Evolutionary conservation across 441 rosid genomes (phyloP).

Genomic region (Omphalea diandra): DNA sequence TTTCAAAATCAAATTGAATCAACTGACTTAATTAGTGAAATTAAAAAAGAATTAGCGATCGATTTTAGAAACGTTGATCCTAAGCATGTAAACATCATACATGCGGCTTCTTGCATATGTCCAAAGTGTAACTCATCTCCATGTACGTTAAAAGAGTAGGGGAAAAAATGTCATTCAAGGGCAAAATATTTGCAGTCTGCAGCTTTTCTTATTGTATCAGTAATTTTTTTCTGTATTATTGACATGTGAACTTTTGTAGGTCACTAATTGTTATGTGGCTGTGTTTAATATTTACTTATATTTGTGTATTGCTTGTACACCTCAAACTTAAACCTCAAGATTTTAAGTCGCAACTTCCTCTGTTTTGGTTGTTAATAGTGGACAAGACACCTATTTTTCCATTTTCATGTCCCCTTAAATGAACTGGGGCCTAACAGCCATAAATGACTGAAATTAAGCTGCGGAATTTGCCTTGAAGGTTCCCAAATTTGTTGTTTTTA

Average conservation of each 20-base stretch:
- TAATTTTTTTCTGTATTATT: background rate
- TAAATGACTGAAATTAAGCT: background rate
- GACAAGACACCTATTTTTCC: background rate
- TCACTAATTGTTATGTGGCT: background rate
- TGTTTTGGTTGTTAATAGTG: background rate
- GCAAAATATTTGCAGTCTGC: background rate
- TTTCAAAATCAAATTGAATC: no score
- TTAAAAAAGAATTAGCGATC: no score
- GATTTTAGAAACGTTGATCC: no score
- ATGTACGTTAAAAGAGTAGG: background rate
- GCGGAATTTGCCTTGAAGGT: constrained; percentile 6
- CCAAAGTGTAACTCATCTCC: background rate
- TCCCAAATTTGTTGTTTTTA: constrained; percentile 5
- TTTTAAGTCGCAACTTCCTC: background rate
- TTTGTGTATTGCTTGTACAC: background rate
- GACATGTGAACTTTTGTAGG: background rate
- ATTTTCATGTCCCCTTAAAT: background rate
- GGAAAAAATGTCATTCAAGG: no score
- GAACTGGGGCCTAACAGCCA: background rate
- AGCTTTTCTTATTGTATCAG: background rate
- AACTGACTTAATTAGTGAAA: no score
- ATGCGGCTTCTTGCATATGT: background rate
- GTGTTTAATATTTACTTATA: no score
- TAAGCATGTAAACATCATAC: no score
- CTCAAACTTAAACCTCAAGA: background rate